A percentile compares a stretch with the other conserved stretches of the same genome.
Conservation (phyloP, 257 asterid species). For the Datura wrightii region DNA sequence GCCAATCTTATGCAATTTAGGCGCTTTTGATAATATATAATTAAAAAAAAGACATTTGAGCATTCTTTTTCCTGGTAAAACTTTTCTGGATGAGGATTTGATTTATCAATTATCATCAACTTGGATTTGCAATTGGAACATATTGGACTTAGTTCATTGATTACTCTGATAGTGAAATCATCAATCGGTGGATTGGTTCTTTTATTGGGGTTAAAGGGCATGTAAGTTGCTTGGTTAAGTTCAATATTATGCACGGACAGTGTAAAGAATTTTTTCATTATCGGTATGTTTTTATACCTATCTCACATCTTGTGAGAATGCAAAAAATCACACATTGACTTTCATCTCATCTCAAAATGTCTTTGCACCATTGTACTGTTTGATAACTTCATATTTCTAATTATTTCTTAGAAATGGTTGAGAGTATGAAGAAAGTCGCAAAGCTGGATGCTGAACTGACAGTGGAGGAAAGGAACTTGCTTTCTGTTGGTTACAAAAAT, state of each 20-base stretch:
- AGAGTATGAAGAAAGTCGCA: constrained; percentile 80
- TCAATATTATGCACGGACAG: background rate
- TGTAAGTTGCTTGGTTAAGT: constrained; percentile 6
- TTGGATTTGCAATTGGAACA: background rate
- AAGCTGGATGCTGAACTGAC: constrained; percentile 79
- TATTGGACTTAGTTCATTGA: background rate
- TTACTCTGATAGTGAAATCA: background rate
- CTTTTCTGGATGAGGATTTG: background rate
- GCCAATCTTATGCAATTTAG: background rate
- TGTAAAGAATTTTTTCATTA: background rate
- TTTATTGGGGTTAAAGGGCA: background rate
- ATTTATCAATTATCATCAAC: background rate
- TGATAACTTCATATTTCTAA: background rate
- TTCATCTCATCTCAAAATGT: background rate
- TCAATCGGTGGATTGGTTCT: background rate
- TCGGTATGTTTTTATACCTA: background rate
- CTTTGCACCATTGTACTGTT: background rate
- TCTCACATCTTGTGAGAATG: too few relatives aligned
- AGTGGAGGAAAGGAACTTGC: constrained; percentile 84
- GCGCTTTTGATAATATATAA: background rate
- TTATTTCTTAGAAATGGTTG: constrained; percentile 73
- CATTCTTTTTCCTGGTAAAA: background rate
- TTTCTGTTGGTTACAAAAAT: constrained; percentile 93
- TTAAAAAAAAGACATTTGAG: background rate
- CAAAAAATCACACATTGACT: too few relatives aligned